Evolutionary conservation across 441 rosid species (phyloP).

Genomic region (Metrosideros polymorpha): DNA sequence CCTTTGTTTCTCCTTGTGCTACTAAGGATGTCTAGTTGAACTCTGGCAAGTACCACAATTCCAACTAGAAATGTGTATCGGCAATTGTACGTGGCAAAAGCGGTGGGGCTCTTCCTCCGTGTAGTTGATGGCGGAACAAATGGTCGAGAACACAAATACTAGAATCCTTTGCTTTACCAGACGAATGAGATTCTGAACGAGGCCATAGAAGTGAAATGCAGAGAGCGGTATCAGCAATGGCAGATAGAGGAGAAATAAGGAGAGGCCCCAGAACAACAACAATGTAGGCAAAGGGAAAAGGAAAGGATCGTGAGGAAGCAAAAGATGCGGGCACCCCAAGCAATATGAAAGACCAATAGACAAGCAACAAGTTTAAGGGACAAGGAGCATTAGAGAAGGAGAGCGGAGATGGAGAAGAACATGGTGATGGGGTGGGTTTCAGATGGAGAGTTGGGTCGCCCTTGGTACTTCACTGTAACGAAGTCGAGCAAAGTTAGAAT

Average conservation of each 20-base stretch:
- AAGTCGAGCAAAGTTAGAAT: too few species aligned
- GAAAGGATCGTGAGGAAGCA: not conserved
- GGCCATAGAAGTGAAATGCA: not conserved
- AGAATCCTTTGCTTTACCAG: not conserved
- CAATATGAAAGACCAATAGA: not conserved
- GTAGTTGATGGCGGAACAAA: not conserved
- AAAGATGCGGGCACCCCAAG: not conserved
- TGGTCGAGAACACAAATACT: not conserved
- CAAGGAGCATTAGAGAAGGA: not conserved
- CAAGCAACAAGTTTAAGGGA: not conserved
- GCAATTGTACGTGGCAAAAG: not conserved
- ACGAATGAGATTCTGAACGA: too few species aligned
- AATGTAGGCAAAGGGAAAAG: not conserved
- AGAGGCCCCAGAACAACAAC: not conserved
- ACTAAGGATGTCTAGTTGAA: not conserved
- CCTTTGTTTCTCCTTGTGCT: not conserved
- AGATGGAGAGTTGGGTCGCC: not conserved
- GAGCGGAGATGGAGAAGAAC: not conserved
- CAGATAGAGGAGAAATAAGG: not conserved
- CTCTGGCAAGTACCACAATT: too few species aligned
- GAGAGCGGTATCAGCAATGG: not conserved
- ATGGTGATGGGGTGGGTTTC: not conserved
- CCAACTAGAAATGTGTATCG: not conserved
- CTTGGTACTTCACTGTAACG: too few species aligned
- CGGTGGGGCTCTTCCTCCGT: not conserved